Conservation (phyloP, 1,284 basidiomycete genomes). For the Cerrena zonata region DNA sequence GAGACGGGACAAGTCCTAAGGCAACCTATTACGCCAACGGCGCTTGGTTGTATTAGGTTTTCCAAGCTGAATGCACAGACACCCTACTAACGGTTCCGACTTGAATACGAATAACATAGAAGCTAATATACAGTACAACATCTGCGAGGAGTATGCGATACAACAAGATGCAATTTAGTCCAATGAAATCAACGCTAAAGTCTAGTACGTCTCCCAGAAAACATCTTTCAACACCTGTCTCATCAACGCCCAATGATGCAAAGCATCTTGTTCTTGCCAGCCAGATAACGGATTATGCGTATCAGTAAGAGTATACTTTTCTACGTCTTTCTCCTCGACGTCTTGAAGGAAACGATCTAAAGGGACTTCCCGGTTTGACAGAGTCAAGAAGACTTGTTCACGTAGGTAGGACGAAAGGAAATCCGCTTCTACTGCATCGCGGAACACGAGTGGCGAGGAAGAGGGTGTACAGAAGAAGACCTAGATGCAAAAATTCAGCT, state of each 20-base stretch:
- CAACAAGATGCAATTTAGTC: too few relatives aligned
- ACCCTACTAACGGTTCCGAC: too few relatives aligned
- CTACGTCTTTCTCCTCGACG: conserved; percentile 31
- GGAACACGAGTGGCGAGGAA: conserved; percentile 56
- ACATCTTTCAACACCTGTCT: conserved; percentile 49
- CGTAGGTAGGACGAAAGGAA: conserved; percentile 66
- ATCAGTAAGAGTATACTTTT: conserved; percentile 53
- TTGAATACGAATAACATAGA: too few relatives aligned
- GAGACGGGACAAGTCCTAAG: too few relatives aligned
- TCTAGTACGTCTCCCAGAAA: conserved; percentile 60
- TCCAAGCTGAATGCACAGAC: too few relatives aligned
- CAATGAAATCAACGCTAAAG: too few relatives aligned
- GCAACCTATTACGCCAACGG: too few relatives aligned
- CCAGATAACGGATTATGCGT: conserved; percentile 51
- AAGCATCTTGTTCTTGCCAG: conserved; percentile 55
- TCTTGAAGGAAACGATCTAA: conserved; percentile 41
- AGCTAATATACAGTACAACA: not conserved
- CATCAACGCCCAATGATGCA: conserved; percentile 75
- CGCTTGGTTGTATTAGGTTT: too few relatives aligned
- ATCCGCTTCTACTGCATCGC: conserved; percentile 47
- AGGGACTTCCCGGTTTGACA: conserved; percentile 49
- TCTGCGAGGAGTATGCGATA: not conserved
- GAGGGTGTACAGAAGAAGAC: conserved; percentile 76
- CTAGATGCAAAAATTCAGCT: conserved; percentile 32
- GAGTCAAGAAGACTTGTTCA: conserved; percentile 38